phyloP scores from a whole-genome alignment of 345 rosid genomes.

The Ceriops zippeliana region DNA sequence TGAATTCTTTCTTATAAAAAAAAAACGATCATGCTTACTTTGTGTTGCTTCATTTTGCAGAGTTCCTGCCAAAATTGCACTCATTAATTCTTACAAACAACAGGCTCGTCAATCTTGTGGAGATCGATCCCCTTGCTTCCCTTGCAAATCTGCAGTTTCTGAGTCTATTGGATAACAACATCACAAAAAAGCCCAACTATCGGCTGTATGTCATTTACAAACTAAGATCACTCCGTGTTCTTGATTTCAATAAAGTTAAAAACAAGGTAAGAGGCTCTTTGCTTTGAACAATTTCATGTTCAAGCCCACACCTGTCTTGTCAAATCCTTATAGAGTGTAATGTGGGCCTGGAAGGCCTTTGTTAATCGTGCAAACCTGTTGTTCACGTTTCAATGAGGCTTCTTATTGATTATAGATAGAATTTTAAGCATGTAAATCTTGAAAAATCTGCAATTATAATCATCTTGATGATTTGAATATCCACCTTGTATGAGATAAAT shows the following conservation, averaged over 20 bases:
- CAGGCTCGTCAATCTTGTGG: slow-evolving; percentile 94
- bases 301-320: not conserved
- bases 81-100: slow-evolving; percentile 87
- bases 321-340: not conserved
- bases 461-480: too few species aligned
- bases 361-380: not conserved
- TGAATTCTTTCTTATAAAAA: too few species aligned
- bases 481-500: too few species aligned
- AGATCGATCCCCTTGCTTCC: slow-evolving; percentile 92
- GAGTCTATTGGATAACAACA: slow-evolving; percentile 83
- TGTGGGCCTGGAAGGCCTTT: not conserved
- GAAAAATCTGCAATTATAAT: not conserved
- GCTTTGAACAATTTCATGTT: not conserved
- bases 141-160: slow-evolving; percentile 84
- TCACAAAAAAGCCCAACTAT: slow-evolving; percentile 88
- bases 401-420: not conserved
- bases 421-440: not conserved
- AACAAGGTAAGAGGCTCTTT: slow-evolving; percentile 57
- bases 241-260: slow-evolving; percentile 94
- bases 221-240: slow-evolving; percentile 76
- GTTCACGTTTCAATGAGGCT: not conserved
- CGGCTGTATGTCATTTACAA: slow-evolving; percentile 89
- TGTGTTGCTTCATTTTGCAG: slow-evolving; percentile 37
- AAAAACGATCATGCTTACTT: not conserved
- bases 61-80: slow-evolving; percentile 86